Conservation (phyloP, 2,329 filamentous ascomycete genomes). For the Colletotrichum spaethianum region DNA sequence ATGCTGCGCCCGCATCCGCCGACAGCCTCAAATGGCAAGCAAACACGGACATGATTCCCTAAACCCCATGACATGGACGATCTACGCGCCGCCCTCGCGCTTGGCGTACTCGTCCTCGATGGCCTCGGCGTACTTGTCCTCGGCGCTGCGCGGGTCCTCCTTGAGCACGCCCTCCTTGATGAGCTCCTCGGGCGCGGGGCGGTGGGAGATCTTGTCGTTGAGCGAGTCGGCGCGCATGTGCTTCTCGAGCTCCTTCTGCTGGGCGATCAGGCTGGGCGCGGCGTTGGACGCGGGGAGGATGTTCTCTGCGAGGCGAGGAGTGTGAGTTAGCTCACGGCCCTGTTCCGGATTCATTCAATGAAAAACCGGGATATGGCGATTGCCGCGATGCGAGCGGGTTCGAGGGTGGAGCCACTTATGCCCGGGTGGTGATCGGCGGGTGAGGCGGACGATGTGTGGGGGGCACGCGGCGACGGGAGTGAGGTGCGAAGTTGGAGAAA, state of each 20-base stretch:
- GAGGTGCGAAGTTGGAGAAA: neutral
- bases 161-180: slow-evolving; percentile 85
- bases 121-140: slow-evolving; percentile 71
- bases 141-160: slow-evolving; percentile 73
- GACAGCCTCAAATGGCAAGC: neutral
- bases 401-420: neutral
- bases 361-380: neutral
- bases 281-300: slow-evolving; percentile 86
- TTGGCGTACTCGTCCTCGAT: slow-evolving; percentile 77
- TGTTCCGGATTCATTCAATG: neutral
- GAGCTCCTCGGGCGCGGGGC: slow-evolving; percentile 82
- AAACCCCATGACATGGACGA: neutral
- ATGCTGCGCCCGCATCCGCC: neutral
- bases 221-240: slow-evolving; percentile 90
- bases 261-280: slow-evolving; percentile 83
- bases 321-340: slow-evolving; percentile 1
- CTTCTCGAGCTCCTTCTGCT: slow-evolving; percentile 87
- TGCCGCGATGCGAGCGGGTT: neutral
- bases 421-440: slow-evolving; percentile 29
- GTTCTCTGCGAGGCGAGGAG: slow-evolving; percentile 71
- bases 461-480: slow-evolving; percentile 3
- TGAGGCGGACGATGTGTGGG: slow-evolving; percentile 32
- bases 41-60: neutral
- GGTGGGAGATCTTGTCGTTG: slow-evolving; percentile 86
- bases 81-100: slow-evolving; percentile 71